These are phyloP conservation scores for Sodiomyces alkalinus DNA, from an alignment of 2,329 filamentous ascomycete species.

Conservation along the genomic window DNA sequence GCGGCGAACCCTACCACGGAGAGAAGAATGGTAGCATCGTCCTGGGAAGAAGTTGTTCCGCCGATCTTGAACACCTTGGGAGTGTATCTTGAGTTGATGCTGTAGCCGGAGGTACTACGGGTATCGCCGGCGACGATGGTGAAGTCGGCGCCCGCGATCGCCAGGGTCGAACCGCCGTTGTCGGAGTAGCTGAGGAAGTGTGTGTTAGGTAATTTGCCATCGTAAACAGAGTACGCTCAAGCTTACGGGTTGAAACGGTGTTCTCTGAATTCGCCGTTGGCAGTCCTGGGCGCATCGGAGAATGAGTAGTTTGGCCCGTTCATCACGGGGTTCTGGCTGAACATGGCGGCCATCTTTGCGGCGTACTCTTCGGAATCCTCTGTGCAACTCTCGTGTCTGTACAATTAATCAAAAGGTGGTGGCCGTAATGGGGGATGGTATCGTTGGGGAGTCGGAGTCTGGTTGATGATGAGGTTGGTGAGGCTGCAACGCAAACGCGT, in stretches of 20 bases:
- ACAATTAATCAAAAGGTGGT: too few species aligned
- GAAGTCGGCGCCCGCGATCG: slow-evolving; percentile 88
- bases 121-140: slow-evolving; percentile 96
- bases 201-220: background rate
- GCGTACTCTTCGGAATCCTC: slow-evolving; percentile 4
- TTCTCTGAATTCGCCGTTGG: slow-evolving; percentile 43
- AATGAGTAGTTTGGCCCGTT: slow-evolving; percentile 57
- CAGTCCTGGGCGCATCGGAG: slow-evolving; percentile 40
- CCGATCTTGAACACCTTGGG: slow-evolving; percentile 98
- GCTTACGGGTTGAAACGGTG: slow-evolving; percentile 88
- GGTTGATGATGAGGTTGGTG: slow-evolving; percentile 10
- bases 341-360: slow-evolving; percentile 46
- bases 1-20: slow-evolving; percentile 94
- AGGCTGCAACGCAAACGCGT: slow-evolving; percentile 14
- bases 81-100: slow-evolving; percentile 91
- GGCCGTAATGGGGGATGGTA: slow-evolving; percentile 5
- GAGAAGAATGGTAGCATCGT: slow-evolving; percentile 73
- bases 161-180: slow-evolving; percentile 92
- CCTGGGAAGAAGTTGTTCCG: slow-evolving; percentile 71
- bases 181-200: slow-evolving; percentile 65
- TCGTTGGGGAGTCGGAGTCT: slow-evolving; percentile 5
- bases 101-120: slow-evolving; percentile 89
- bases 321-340: slow-evolving; percentile 54
- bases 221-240: too few species aligned
- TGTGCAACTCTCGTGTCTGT: too few species aligned